These are phyloP conservation scores for Taphrina betulina DNA, from an alignment of 1,139 yeast genomes.

Conservation along the genomic window DNA sequence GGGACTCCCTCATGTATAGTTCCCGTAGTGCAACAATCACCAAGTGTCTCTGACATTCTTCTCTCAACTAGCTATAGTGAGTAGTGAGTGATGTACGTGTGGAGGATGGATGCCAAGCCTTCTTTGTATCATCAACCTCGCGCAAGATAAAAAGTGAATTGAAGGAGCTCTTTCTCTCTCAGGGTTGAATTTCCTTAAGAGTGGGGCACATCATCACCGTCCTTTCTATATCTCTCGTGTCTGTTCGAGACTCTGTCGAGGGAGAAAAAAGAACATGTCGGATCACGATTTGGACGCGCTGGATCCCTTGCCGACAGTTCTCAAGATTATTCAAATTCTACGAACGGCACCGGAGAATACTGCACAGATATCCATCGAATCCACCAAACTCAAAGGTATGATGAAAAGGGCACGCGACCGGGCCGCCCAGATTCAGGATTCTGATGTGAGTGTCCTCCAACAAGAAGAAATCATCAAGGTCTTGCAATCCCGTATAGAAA, in stretches of 20 bases:
- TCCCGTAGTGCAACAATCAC: slow-evolving; percentile 33
- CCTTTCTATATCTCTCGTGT: no score
- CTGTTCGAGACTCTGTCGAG: no score
- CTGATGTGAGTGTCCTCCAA: background rate
- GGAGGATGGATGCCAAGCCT: no score
- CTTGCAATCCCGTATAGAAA: background rate
- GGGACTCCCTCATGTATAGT: slow-evolving; percentile 34
- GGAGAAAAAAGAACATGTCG: no score
- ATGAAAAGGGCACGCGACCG: background rate
- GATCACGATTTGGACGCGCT: background rate
- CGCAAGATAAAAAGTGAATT: no score
- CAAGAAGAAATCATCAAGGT: background rate
- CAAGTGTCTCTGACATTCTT: background rate
- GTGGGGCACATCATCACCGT: no score
- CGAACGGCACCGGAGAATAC: background rate
- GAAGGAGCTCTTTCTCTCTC: no score
- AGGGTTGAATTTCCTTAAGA: no score
- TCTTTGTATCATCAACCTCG: no score
- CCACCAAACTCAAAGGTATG: background rate
- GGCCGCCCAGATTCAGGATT: background rate
- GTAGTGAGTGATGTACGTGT: no score
- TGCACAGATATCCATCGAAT: background rate
- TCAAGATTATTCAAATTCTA: background rate
- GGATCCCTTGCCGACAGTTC: background rate
- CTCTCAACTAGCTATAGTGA: no score